These are phyloP conservation scores for Diutina mesorugosa DNA, from an alignment of 1,139 yeast genomes.

Conservation along the genomic window DNA sequence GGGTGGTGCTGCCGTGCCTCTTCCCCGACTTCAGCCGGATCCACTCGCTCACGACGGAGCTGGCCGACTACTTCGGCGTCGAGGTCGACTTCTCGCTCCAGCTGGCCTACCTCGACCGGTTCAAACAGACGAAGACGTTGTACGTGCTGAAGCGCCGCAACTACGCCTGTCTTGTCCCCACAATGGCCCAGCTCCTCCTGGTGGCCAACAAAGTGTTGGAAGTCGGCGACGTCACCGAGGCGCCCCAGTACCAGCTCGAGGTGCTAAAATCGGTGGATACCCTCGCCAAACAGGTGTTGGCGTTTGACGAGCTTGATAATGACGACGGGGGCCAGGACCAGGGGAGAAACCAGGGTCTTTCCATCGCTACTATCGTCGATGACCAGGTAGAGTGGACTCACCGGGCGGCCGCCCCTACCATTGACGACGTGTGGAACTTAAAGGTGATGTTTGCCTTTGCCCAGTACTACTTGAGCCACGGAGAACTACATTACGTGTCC, in stretches of 20 bases:
- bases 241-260: slow-evolving; percentile 14
- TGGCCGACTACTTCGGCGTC: slow-evolving; percentile 33
- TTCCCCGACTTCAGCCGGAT: slow-evolving; percentile 50
- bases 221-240: slow-evolving; percentile 16
- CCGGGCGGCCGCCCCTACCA: slow-evolving; percentile 31
- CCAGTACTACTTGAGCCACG: neutral
- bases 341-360: slow-evolving; percentile 11
- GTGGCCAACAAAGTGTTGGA: slow-evolving; percentile 9
- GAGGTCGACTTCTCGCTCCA: slow-evolving; percentile 25
- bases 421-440: slow-evolving; percentile 58
- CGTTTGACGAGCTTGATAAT: slow-evolving; percentile 2
- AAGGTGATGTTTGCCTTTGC: slow-evolving; percentile 36
- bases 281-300: slow-evolving; percentile 16
- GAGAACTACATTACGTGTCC: neutral
- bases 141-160: slow-evolving; percentile 36
- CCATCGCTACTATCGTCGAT: slow-evolving; percentile 39
- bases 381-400: slow-evolving; percentile 38
- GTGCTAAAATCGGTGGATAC: slow-evolving; percentile 23
- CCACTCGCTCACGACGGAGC: slow-evolving; percentile 23
- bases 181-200: slow-evolving; percentile 22
- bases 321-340: neutral
- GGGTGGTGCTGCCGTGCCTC: slow-evolving; percentile 47
- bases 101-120: slow-evolving; percentile 26
- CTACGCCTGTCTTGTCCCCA: slow-evolving; percentile 25
- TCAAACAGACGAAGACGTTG: slow-evolving; percentile 31